Percentiles rank a stretch among this genome's conserved stretches.
Evolutionary conservation across 1,139 yeast genomes (phyloP).

Genomic region (Lodderomyces metapsilosis): DNA sequence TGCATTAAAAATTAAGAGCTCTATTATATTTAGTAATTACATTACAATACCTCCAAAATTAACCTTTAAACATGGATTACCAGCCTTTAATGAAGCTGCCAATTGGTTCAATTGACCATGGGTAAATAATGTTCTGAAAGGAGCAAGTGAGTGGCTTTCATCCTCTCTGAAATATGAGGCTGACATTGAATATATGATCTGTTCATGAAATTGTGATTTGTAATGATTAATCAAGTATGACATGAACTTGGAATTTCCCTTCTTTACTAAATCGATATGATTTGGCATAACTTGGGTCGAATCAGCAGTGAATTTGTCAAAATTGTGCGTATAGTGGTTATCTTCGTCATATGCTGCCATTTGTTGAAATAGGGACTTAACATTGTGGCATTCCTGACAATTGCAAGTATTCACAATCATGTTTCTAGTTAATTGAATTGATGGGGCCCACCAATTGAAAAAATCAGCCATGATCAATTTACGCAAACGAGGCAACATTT

Average conservation of each 20-base stretch:
- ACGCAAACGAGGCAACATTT: conserved; percentile 5
- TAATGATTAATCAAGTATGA: conserved; percentile 11
- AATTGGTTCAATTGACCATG: conserved; percentile 12
- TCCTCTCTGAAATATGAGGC: conserved; percentile 7
- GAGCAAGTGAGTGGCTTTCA: conserved; percentile 5
- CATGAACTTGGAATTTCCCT: conserved; percentile 11
- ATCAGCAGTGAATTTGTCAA: conserved; percentile 8
- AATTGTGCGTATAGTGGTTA: conserved; percentile 14
- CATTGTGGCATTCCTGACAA: conserved; percentile 11
- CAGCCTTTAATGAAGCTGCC: conserved; percentile 2
- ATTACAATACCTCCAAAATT: conserved; percentile 13
- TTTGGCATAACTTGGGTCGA: not conserved
- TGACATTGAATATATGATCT: conserved; percentile 12
- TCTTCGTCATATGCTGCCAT: conserved; percentile 14
- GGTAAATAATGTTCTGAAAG: conserved; percentile 13
- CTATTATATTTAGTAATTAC: no score
- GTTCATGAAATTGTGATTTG: conserved; percentile 13
- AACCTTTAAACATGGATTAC: conserved; percentile 1
- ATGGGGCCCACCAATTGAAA: conserved; percentile 16
- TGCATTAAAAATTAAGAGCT: no score
- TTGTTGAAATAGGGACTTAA: conserved; percentile 8
- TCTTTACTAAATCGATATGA: conserved; percentile 8
- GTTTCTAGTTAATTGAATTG: conserved; percentile 9
- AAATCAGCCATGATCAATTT: conserved; percentile 13
- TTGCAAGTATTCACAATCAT: conserved; percentile 12